Evolutionary conservation across 2,329 filamentous ascomycete genomes (phyloP).

Genomic region (Colletotrichum eleusines): DNA sequence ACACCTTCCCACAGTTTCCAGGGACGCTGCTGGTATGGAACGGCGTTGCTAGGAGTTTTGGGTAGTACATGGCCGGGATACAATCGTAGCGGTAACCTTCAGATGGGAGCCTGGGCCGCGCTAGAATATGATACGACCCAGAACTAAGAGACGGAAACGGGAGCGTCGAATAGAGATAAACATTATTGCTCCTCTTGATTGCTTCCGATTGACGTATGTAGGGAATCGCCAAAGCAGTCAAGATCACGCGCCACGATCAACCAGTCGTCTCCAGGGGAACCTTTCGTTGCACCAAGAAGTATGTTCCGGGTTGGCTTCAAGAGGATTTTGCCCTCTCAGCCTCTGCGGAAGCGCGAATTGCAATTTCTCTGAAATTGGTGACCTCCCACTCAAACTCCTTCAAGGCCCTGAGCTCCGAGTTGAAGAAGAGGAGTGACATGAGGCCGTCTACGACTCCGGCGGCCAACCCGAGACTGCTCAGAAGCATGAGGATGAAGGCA

Average conservation of each 20-base stretch:
- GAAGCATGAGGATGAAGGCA: conserved; percentile 81
- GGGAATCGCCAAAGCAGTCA: neutral
- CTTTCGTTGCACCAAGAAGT: neutral
- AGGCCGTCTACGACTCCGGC: conserved; percentile 86
- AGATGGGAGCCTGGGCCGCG: neutral
- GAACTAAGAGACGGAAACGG: neutral
- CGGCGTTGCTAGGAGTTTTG: neutral
- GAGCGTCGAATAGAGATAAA: conserved; percentile 28
- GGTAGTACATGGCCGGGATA: neutral
- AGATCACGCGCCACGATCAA: neutral
- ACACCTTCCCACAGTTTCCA: neutral
- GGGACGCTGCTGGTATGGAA: neutral
- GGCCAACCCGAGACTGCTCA: conserved; percentile 82
- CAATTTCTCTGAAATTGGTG: conserved; percentile 68
- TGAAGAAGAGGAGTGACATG: conserved; percentile 88
- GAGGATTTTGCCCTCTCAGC: neutral
- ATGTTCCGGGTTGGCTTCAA: neutral
- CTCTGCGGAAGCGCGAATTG: neutral
- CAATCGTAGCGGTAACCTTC: neutral
- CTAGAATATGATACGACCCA: neutral
- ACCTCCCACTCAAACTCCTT: conserved; percentile 97
- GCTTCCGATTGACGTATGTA: neutral
- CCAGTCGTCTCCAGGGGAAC: neutral
- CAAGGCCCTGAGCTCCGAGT: conserved; percentile 83
- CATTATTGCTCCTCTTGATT: conserved; percentile 26